These are phyloP conservation scores for Coleophoma eucalyptorum DNA, from an alignment of 2,329 filamentous ascomycete species.

Conservation along the genomic window DNA sequence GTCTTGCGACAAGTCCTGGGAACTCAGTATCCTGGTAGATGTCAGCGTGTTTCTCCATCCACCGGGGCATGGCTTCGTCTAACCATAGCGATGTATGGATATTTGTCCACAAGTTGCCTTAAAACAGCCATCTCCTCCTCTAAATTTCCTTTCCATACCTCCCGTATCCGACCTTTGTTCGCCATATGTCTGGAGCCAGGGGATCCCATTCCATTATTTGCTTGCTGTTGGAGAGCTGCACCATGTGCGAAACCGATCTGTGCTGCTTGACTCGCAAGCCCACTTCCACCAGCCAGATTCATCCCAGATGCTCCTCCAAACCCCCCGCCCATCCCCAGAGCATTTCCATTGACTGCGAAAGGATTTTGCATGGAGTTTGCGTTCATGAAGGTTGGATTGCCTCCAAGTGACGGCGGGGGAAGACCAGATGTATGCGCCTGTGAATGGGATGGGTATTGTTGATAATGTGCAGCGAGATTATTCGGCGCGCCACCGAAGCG, in stretches of 20 bases:
- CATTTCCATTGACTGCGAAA: constrained; percentile 50
- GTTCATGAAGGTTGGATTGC: constrained; percentile 68
- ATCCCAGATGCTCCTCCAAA: constrained; percentile 55
- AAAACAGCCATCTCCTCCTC: constrained; percentile 86
- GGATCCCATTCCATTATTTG: constrained; percentile 48
- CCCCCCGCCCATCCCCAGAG: constrained; percentile 53
- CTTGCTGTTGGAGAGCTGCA: constrained; percentile 59
- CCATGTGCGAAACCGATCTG: constrained; percentile 84
- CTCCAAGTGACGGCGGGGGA: constrained; percentile 54
- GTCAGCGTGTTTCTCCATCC: constrained; percentile 15
- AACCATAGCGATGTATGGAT: constrained; percentile 97
- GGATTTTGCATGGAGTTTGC: constrained; percentile 66
- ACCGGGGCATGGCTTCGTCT: constrained; percentile 29
- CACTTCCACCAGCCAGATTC: constrained; percentile 51
- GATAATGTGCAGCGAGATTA: constrained; percentile 33
- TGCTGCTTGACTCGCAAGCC: constrained; percentile 81
- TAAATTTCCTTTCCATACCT: constrained; percentile 93
- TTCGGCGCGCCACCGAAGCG: constrained; percentile 28
- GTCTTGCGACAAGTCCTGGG: constrained; percentile 92
- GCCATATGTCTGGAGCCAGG: constrained; percentile 53
- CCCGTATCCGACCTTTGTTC: constrained; percentile 77
- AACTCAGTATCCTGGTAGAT: constrained; percentile 84
- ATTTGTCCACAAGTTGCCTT: constrained; percentile 80
- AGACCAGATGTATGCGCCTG: constrained; percentile 42
- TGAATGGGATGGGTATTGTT: constrained; percentile 40